Base-by-base conservation (phyloP, 495 filamentous ascomycete genomes). In the Margaritispora aquatica region DNA sequence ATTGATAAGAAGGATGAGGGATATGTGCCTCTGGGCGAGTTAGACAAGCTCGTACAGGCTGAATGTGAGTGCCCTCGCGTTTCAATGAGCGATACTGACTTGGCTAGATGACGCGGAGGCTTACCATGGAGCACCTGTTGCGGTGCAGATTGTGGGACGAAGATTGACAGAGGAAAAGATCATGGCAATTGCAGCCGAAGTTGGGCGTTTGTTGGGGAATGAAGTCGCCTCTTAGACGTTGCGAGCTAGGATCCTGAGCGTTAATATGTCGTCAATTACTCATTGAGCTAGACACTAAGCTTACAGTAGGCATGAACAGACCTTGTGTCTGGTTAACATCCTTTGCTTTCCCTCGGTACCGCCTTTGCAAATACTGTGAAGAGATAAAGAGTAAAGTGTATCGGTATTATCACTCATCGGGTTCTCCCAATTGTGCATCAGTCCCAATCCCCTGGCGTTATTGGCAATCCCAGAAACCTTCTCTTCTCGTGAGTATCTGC, bases 121-220 rank as follows among this genome's bases (percentile, higher is more conserved):
- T 4, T 75, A 78, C 19, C 70, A 79, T 57, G 75, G 73, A 8
- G 77, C 76, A 68, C 77, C 76, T 22, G 69, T 80, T n/a, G 72
- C 74, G 1, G 63, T 79, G 17, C 77, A 80, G 63, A 70, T 80
- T 66, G 69, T 80, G 10, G 73, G 74, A 1, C 72, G 74, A 1
- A 65, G 75, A 27, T 74, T 76, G 55, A 74, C 73, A 5, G 77
- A 80, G 51, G 77, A 80, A 61, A 78, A 69, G 57, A 73, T 74
- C 31, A 70, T 78, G 59, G 71, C 74, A 17, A 74, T 77, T 44
- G 76, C 72, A 5, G 60, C 60, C 26, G 63, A 63, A 27, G 60
- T 66, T 51, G 60, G 60, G 22, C 56, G 31, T 27, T 47, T 66
- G 34, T 34, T 66, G 20, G 63, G 63, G 0, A 66, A 66, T 55